Evolutionary conservation across 129 eudicot genomes (phyloP).

Genomic region (Helianthus tuberosus): DNA sequence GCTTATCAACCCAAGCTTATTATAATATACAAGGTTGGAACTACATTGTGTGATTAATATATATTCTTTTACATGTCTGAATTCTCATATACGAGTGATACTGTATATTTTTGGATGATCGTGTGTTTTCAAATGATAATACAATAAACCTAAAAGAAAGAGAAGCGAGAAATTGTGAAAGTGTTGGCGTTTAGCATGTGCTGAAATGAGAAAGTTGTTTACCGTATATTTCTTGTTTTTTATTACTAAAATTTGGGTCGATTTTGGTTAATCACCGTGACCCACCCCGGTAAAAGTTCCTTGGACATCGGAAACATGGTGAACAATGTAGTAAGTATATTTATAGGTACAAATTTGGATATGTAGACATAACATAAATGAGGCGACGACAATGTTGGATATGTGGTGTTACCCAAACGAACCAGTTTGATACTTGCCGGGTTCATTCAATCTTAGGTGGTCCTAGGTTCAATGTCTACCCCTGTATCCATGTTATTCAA

Average conservation of each 20-base stretch:
- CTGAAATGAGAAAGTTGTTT: too few species aligned
- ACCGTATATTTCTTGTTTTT: neutral
- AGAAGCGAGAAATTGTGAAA: too few species aligned
- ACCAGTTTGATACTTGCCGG: neutral
- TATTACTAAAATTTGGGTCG: neutral
- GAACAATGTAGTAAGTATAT: neutral
- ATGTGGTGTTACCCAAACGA: neutral
- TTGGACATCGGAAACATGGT: too few species aligned
- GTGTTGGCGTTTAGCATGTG: too few species aligned
- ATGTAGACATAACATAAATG: slow-evolving; percentile 6
- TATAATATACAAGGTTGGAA: too few species aligned
- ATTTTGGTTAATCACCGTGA: neutral
- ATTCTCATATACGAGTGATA: neutral
- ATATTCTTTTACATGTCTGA: neutral
- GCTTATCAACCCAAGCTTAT: neutral
- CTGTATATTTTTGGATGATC: too few species aligned
- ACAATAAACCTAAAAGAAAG: neutral
- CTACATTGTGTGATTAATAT: too few species aligned
- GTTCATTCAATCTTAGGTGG: slow-evolving; percentile 18
- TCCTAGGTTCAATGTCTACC: slow-evolving; percentile 31
- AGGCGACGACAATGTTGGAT: slow-evolving; percentile 9
- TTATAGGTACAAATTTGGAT: neutral
- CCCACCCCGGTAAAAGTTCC: too few species aligned
- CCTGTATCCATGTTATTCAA: slow-evolving; percentile 23
- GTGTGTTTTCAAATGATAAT: neutral